Percentiles rank a stretch among this genome's conserved stretches.
These are phyloP conservation scores for Quercus robur DNA, from an alignment of 306 rosid genomes.

Conservation along the genomic window DNA sequence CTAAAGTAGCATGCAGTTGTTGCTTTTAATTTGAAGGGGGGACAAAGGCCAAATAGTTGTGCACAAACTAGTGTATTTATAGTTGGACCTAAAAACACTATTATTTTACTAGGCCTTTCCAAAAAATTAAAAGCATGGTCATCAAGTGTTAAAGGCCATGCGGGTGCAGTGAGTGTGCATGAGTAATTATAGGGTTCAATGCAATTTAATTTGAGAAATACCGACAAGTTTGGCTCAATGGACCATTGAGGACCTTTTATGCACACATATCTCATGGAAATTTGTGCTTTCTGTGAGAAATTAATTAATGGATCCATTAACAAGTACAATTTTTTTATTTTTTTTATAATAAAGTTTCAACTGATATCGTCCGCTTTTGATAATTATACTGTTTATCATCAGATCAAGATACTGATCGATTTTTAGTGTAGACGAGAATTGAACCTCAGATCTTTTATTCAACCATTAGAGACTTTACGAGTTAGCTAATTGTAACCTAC, in stretches of 20 bases:
- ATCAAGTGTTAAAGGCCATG: neutral
- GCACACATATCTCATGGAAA: neutral
- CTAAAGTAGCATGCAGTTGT: conserved; percentile 12
- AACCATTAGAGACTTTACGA: fast-evolving
- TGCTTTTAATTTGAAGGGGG: conserved; percentile 18
- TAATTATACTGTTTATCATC: no score
- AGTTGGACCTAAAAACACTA: conserved; percentile 15
- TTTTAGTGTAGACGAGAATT: no score
- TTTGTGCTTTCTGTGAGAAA: neutral
- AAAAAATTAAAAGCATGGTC: neutral
- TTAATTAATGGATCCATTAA: neutral
- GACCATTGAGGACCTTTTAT: neutral
- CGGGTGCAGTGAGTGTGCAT: conserved; percentile 8
- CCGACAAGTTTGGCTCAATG: neutral
- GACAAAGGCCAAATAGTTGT: conserved; percentile 12
- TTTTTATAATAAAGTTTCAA: no score
- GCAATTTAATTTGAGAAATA: neutral
- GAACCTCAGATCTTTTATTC: fast-evolving
- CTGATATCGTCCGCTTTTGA: fast-evolving
- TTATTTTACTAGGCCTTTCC: neutral
- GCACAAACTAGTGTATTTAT: conserved; percentile 6
- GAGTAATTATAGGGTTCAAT: neutral
- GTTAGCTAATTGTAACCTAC: no score
- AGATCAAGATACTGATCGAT: no score
- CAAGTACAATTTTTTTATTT: no score